Evolutionary conservation across 495 filamentous ascomycete species (phyloP).

Genomic region (Jackrogersella minutella): DNA sequence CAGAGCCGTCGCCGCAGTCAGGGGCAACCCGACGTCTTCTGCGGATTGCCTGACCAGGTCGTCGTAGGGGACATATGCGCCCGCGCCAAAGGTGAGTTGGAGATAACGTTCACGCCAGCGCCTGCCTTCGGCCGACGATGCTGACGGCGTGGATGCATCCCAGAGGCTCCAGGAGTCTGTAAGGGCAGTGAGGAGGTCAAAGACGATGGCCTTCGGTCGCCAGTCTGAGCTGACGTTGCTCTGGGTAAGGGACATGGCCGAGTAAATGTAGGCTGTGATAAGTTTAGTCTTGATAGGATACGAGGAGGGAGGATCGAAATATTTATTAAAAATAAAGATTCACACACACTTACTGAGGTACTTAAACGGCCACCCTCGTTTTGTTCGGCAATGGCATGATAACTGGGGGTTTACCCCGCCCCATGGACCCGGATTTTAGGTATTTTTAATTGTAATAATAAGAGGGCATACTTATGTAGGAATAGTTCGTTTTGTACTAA

Average conservation of each 20-base stretch:
- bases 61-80: slow-evolving; percentile 45
- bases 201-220: slow-evolving; percentile 45
- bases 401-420: no score
- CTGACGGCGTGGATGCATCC: slow-evolving; percentile 39
- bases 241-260: background rate
- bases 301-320: no score
- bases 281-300: no score
- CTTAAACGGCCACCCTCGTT: no score
- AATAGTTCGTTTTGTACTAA: no score
- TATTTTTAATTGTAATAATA: no score
- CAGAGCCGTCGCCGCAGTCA: slow-evolving; percentile 34
- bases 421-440: no score
- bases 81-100: slow-evolving; percentile 42
- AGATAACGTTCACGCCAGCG: slow-evolving; percentile 45
- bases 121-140: slow-evolving; percentile 15
- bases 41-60: slow-evolving; percentile 43
- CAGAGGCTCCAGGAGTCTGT: slow-evolving; percentile 47
- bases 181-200: slow-evolving; percentile 50
- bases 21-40: slow-evolving; percentile 36
- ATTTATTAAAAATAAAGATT: no score
- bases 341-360: no score
- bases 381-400: no score
- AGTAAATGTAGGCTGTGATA: no score
- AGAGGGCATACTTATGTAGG: no score
- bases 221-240: slow-evolving; percentile 2